Base-by-base conservation (phyloP, 2,329 filamentous ascomycete genomes). In the Penicillium sp. region DNA sequence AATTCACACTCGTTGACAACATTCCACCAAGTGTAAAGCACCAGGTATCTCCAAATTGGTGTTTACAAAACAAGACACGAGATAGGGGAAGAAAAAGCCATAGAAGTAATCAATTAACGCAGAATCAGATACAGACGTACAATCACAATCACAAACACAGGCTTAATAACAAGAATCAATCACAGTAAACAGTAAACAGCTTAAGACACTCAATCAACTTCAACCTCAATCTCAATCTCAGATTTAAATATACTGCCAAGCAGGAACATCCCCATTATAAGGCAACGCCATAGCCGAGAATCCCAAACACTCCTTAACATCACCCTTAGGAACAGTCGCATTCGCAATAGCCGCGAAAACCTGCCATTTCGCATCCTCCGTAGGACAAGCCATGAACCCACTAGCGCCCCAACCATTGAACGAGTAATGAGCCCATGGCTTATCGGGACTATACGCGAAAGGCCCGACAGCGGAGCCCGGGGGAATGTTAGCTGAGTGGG, bases 401-500 rank as follows among this genome's bases (percentile, higher is more conserved):
- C 52, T 65, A 1, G 74, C 68, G 13, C 71, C 73, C 57, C 70
- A 72, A 16, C 67, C 68, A 6, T 51, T 57, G 58, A 71, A 72
- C n/a, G 51, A 63, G 55, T 71, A 72, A 47, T 69, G 62, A 16
- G 65, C 54, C 52, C 61, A 66, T 14, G 66, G 56, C 18, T 63
- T 39, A 27, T 62, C 67, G 36, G 67, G 56, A 40, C 60, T 64
- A 62, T 73, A 75, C 9, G 56, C 66, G 72, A 86, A 86, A 24
- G 81, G 79, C 1, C 78, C 79, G 14, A 72, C 49, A 36, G 78
- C 68, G 7, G 83, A 79, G 9, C 83, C 84, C 0, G 69, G 57
- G 0, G 84, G 83, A 5, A 80, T 79, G 52, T 64, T 72, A 2
- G 69, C 71, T 0, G 83, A 85, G 72, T 87, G 84, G 0, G 84